Percentiles rank a stretch among this genome's conserved stretches.
These are phyloP conservation scores for Parasitella parasitica DNA, from an alignment of 371 early-diverging fungal species.

Conservation along the genomic window DNA sequence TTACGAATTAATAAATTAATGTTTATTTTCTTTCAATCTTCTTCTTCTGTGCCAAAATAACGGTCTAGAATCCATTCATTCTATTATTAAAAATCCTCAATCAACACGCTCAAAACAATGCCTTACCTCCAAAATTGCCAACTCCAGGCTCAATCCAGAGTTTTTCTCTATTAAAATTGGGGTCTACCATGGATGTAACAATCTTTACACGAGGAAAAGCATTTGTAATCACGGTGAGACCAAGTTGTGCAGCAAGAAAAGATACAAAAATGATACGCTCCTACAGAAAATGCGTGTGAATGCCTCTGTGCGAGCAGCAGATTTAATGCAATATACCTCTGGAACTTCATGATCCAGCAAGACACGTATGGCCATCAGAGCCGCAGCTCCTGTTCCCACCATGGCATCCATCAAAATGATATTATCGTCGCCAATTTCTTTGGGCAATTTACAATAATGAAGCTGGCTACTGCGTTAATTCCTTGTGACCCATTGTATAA, in stretches of 20 bases:
- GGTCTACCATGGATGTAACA: constrained; percentile 78
- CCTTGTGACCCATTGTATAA: neutral
- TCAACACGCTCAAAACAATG: too few relatives aligned
- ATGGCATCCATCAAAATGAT: constrained; percentile 80
- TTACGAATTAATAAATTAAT: neutral
- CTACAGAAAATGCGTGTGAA: too few relatives aligned
- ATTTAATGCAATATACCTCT: constrained; percentile 48
- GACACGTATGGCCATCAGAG: constrained; percentile 91
- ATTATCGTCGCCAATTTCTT: constrained; percentile 54
- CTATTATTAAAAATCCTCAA: neutral
- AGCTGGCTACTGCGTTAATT: constrained; percentile 34
- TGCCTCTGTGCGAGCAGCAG: too few relatives aligned
- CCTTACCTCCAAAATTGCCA: constrained; percentile 82
- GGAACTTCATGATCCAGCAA: constrained; percentile 86
- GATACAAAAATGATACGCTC: constrained; percentile 81
- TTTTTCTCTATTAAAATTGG: constrained; percentile 59
- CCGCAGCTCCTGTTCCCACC: constrained; percentile 87
- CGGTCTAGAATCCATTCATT: constrained; percentile 30
- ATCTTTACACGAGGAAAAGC: constrained; percentile 85
- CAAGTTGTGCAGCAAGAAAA: constrained; percentile 76
- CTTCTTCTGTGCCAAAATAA: constrained; percentile 53
- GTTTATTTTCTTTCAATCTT: constrained; percentile 10
- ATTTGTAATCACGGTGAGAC: constrained; percentile 70
- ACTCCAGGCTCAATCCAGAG: constrained; percentile 81
- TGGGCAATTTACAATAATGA: constrained; percentile 78